A percentile compares a stretch with the other conserved stretches of the same genome.
phyloP scores from a whole-genome alignment of 1,284 basidiomycete species.

The Sporisorium scitamineum region DNA sequence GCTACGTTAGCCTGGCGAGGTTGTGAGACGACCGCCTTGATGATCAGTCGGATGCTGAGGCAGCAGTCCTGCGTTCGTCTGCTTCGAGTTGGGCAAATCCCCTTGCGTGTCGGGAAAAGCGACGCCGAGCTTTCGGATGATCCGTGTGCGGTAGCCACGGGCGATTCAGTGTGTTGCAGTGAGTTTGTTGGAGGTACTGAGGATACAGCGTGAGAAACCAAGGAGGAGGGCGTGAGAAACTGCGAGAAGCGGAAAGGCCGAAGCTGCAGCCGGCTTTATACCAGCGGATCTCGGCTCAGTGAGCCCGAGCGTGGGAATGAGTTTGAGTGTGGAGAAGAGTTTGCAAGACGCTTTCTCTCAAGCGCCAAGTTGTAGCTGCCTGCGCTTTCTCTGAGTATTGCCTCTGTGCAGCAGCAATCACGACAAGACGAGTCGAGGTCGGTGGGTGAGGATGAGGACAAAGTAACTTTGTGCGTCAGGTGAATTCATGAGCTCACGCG shows the following conservation, averaged over 20 bases:
- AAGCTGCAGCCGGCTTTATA: neutral
- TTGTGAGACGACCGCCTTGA: neutral
- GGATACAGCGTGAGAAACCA: neutral
- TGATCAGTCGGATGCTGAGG: neutral
- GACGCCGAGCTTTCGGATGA: conserved; percentile 1
- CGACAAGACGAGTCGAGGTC: neutral
- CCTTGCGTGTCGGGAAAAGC: neutral
- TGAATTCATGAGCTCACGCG: neutral
- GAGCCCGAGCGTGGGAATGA: no score
- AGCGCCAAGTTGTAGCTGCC: neutral
- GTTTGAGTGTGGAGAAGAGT: neutral
- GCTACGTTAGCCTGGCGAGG: neutral
- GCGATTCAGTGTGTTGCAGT: neutral
- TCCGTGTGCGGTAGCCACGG: neutral
- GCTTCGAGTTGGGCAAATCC: neutral
- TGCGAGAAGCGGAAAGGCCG: neutral
- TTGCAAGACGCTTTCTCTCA: neutral
- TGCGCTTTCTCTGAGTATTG: neutral
- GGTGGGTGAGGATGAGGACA: neutral
- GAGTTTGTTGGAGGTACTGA: neutral
- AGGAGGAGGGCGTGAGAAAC: neutral
- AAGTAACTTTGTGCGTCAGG: neutral
- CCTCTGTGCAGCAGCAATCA: neutral
- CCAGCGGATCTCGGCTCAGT: neutral
- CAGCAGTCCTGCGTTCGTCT: neutral